A percentile compares a stretch with the other conserved stretches of the same genome.
Conservation (phyloP, 140 eudicot species). For the Stevia rebaudiana region DNA sequence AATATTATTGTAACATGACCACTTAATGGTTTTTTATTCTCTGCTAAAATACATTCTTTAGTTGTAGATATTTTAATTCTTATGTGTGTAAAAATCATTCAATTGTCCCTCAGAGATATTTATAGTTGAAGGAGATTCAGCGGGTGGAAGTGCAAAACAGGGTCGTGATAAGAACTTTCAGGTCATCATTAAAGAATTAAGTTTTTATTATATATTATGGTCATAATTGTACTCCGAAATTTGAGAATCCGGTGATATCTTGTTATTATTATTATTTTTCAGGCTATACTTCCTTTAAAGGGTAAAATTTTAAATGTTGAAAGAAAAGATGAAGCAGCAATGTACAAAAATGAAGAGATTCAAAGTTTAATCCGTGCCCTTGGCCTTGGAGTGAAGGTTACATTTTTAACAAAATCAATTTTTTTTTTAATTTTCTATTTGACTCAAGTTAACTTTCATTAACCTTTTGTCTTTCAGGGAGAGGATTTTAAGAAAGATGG, state of each 20-base stretch:
- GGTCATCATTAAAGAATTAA: conserved; percentile 32
- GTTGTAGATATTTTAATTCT: too few relatives aligned
- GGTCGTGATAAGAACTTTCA: conserved; percentile 97
- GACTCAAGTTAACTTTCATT: conserved; percentile 1
- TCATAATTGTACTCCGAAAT: background rate
- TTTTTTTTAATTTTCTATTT: background rate
- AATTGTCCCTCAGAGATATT: conserved; percentile 97
- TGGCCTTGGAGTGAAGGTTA: conserved; percentile 98
- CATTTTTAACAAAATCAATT: background rate
- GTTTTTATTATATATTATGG: background rate
- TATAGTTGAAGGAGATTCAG: conserved; percentile 99
- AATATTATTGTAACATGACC: background rate
- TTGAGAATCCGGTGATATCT: background rate
- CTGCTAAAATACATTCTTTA: too few relatives aligned
- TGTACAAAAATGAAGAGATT: conserved; percentile 94
- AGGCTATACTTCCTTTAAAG: conserved; percentile 94
- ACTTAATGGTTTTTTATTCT: background rate
- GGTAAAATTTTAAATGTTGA: conserved; percentile 92
- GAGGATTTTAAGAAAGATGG: conserved; percentile 86
- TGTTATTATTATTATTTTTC: conserved; percentile 20
- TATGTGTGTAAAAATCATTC: background rate
- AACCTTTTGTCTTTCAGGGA: conserved; percentile 53
- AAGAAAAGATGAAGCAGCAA: conserved; percentile 90
- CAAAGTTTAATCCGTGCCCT: conserved; percentile 85
- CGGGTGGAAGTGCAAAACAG: conserved; percentile 99